Evolutionary conservation across 176 grass and related monocot genomes (phyloP), one percentile per base, ranked within the genome.

Genomic region (Themeda triandra): DNA sequence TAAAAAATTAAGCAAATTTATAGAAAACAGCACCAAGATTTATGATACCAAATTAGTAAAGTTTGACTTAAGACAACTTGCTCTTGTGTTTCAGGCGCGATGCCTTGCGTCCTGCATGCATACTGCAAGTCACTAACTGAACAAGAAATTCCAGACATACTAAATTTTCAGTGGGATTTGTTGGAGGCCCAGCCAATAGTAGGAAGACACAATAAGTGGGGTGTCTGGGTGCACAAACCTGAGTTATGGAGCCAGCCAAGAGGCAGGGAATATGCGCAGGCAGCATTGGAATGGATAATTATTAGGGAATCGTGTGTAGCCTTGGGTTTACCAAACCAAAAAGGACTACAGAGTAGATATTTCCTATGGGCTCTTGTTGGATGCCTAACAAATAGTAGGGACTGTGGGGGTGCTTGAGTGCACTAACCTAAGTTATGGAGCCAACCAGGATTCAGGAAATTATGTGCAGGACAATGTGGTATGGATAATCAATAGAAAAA

Each of bases 151-250:
- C 65, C 24, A 82, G 33, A 59, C 2, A 17, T n/a, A 56, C 32
- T 66, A 51, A 68, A 40, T 24, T 82, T 54, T 64, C 29, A 64
- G 62, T 8, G 13, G 35, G 28, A 27, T 53, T 66, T 18, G 19
- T 70, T 86, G 32, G 17, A 41, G 29, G 65, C 23, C 32, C 36
- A 90, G 83, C 70, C 68, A 82, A 72, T 25, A 10, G 29, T 73
- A 51, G 13, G 17, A 63, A 2, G 6, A 76, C 13, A 21, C 32
- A 36, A 25, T 54, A 54, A 15, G 60, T 68, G 23, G 44, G 44
- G 8, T 8, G 48, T 27, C 17, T 40, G 66, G 54, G 48, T 59
- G 66, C 24, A 53, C 6, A 36, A 64, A 67, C 33, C 5, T 41
- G 53, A 53, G 13, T 51, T 25, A 49, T 29, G 41, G 71, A 53